Evolutionary conservation across 148 eudicot genomes (phyloP), one percentile per base, ranked within the genome.

Genomic region (Fagopyrum tataricum): DNA sequence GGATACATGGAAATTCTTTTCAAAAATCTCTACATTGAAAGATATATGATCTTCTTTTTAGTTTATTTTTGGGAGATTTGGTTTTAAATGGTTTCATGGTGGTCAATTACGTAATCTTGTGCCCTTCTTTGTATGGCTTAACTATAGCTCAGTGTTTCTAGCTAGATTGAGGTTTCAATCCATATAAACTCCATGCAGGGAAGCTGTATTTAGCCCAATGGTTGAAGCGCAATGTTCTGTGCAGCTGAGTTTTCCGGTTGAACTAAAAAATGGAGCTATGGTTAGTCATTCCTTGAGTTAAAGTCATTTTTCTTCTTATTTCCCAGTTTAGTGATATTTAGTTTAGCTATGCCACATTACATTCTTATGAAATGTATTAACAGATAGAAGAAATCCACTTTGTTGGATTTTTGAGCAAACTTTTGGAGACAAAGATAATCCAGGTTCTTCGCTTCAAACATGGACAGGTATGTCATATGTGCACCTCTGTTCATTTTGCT

Each of bases 201-300:
- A 93, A 84, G 82, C 88, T 85, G 98, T 93, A 62, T 82, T 80
- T 62, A 90, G 96, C 81, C 96, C 93, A 70, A 93, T 93, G 98
- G 93, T 90, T 78, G 96, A 93, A 85, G 98, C 93, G 52, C 98
- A 93, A 72, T 93, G 98, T 82, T 90, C 89, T 6, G 98, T 90
- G 69, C 98, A 93, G 78, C 78, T 93, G 67, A 87, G 93, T 85
- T 86, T 90, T 76, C 90, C 90, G 39, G 85, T 90, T 14, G 87
- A 87, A 81, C 85, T 93, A 68, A 76, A 81, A 82, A 87, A 84
- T 76, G 87, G 87, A 81, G 80, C 81, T 78, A 84, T 93, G 98
- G 98, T 90, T 71, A 20, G 79, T 75, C 26, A 40, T 68, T 67
- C 40, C 37, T 72, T 68, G 62, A 51, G 58, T 55, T 21, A n/a